phyloP scores from a whole-genome alignment of 2,329 filamentous ascomycete species.

The Hymenoscyphus salicellus region DNA sequence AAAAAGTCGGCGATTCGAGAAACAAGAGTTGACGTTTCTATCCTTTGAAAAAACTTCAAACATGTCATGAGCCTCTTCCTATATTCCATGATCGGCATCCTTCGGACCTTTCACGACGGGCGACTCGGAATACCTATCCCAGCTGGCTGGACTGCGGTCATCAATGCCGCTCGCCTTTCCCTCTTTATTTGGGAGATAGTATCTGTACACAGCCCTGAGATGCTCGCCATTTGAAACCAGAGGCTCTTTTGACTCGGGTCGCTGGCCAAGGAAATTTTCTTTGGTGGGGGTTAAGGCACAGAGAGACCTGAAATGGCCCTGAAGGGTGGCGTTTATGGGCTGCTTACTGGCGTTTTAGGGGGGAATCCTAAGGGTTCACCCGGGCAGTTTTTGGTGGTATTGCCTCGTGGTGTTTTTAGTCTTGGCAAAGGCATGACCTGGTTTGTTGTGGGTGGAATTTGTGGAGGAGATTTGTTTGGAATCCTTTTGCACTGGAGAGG shows the following conservation, averaged over 20 bases:
- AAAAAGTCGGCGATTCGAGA: too few species aligned
- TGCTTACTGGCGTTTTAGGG: not conserved
- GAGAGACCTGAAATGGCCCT: not conserved
- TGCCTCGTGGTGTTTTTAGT: not conserved
- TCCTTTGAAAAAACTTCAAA: not conserved
- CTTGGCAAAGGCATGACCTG: not conserved
- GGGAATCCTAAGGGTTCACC: too few species aligned
- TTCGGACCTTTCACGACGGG: not conserved
- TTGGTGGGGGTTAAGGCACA: not conserved
- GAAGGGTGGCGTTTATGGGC: not conserved
- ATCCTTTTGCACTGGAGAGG: not conserved
- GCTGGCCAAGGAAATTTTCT: not conserved
- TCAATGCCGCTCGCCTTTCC: too few species aligned
- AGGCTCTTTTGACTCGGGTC: too few species aligned
- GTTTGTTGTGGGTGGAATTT: not conserved
- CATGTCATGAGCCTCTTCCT: slow-evolving; percentile 3
- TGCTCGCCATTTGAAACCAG: too few species aligned
- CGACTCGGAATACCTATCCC: too few species aligned
- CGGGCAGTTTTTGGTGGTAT: not conserved
- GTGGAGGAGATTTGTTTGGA: slow-evolving; percentile 1
- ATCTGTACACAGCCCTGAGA: too few species aligned
- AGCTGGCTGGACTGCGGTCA: not conserved
- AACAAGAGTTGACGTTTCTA: too few species aligned
- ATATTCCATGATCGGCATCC: slow-evolving; percentile 4
- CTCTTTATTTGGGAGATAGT: too few species aligned